Base-by-base conservation (phyloP, 805 yeast genomes). In the Wickerhamiella galacta region DNA sequence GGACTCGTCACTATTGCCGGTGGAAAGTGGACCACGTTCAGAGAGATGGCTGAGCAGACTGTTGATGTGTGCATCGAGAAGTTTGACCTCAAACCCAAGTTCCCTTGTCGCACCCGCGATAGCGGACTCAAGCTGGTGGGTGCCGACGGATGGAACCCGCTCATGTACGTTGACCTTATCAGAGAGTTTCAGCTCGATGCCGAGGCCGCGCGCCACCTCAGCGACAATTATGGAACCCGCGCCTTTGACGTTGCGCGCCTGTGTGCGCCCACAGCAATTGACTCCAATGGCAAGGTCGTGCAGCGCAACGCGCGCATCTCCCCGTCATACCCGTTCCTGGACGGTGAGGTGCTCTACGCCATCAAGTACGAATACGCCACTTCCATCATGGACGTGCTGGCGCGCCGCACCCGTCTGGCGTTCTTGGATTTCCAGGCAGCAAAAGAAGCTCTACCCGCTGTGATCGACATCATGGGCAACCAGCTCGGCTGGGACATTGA, bases 1-100 rank as follows among this genome's bases (percentile, higher is more conserved):
- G 90, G 87, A 17, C 67, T 85, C 45, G 64, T 85, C 25, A 85
- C 96, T 25, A 78, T 85, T 44, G 75, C 93, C 14, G 96, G 95
- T 49, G 96, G 96, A 55, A 85, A 85, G 61, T 85, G 96, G 96
- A 85, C 96, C 34, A 85, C 96, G 23, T 87, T 85, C 64, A 70
- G 95, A 62, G 93, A 82, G 62, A 85, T 85, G 95, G 94, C 95
- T 16, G 75, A 85, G 60, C 94, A 87, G 61, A 80, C 94, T 28
- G 74, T 85, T 30, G 75, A 80, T 54, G 71, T 70, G 44, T 72
- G 78, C 34, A 64, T 80, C 30, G 63, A 69, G 49, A 44, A 52
- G 41, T 58, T 65, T 36, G 42, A 52, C 25, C 63, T 61, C 31
- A 53, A 54, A 37, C 61, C 65, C 18, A 46, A 40, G 16, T 33